Evolutionary conservation across 805 yeast species (phyloP).

Genomic region (Nakazawaea sp.): DNA sequence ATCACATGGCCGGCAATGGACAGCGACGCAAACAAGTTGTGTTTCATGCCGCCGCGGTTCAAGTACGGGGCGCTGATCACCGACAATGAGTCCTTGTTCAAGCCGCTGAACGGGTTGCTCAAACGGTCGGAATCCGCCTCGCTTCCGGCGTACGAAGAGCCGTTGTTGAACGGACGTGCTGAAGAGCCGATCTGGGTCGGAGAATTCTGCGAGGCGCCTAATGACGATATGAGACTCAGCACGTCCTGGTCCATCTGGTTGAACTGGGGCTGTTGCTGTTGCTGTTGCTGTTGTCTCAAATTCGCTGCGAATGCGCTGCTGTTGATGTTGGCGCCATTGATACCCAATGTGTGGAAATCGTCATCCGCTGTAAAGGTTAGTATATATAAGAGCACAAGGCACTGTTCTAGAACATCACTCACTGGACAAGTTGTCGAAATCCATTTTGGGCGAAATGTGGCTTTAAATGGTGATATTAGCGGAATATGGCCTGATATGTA

Average conservation of each 20-base stretch:
- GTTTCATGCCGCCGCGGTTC: constrained; percentile 23
- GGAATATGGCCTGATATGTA: too few relatives aligned
- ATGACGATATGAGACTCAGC: constrained; percentile 25
- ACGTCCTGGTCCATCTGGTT: constrained; percentile 18
- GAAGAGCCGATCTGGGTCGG: constrained; percentile 11
- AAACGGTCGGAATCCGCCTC: constrained; percentile 33
- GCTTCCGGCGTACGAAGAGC: constrained; percentile 20
- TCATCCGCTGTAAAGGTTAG: constrained; percentile 5
- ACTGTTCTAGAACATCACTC: too few relatives aligned
- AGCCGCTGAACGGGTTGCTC: constrained; percentile 30
- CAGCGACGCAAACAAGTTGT: constrained; percentile 47
- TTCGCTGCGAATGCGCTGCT: too few relatives aligned
- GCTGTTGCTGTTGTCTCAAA: too few relatives aligned
- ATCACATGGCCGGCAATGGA: constrained; percentile 53
- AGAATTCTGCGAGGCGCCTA: constrained; percentile 15
- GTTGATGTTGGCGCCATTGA: neutral
- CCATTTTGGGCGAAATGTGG: too few relatives aligned
- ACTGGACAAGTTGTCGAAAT: constrained; percentile 10
- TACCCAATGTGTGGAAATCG: constrained; percentile 9
- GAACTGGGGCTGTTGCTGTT: neutral
- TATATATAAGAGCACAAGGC: too few relatives aligned
- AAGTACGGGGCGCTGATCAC: constrained; percentile 36
- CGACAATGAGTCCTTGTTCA: constrained; percentile 39
- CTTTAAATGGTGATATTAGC: too few relatives aligned
- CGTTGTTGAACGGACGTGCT: constrained; percentile 12